Evolutionary conservation across 1,139 yeast genomes (phyloP).

Genomic region (Candida gigantensis): DNA sequence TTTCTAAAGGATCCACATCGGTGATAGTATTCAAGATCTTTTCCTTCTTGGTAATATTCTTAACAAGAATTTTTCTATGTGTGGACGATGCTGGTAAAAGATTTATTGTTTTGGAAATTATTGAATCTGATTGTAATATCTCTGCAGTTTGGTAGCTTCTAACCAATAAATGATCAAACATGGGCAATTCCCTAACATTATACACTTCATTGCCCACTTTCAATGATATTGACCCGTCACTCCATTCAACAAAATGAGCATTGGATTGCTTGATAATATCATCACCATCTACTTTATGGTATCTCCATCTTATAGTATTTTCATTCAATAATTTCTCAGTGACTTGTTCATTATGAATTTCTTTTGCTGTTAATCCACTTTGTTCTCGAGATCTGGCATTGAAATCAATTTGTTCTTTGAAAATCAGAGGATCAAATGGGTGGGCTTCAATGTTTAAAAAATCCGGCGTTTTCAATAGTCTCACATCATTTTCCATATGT

Average conservation of each 20-base stretch:
- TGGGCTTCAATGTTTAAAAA: constrained; percentile 80
- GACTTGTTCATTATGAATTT: constrained; percentile 44
- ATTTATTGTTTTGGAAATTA: constrained; percentile 58
- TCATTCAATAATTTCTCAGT: constrained; percentile 63
- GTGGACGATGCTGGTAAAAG: constrained; percentile 87
- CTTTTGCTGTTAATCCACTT: constrained; percentile 31
- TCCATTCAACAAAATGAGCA: constrained; percentile 90
- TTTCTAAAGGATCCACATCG: constrained; percentile 82
- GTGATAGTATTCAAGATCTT: constrained; percentile 68
- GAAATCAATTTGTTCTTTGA: constrained; percentile 54
- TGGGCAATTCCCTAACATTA: constrained; percentile 69
- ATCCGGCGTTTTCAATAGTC: constrained; percentile 73
- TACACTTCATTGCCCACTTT: constrained; percentile 87
- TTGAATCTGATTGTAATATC: constrained; percentile 58
- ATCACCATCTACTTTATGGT: constrained; percentile 63
- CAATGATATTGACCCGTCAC: constrained; percentile 83
- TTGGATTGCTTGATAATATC: constrained; percentile 81
- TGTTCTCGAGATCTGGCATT: constrained; percentile 46
- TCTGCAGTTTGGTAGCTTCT: constrained; percentile 72
- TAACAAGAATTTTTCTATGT: constrained; percentile 77
- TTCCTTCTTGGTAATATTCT: constrained; percentile 61
- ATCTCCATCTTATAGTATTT: constrained; percentile 92
- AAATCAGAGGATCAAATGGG: constrained; percentile 80
- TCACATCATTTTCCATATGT: constrained; percentile 42
- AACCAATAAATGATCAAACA: constrained; percentile 72